Conservation (phyloP, 2,329 filamentous ascomycete species). For the Claviceps cyperi region DNA sequence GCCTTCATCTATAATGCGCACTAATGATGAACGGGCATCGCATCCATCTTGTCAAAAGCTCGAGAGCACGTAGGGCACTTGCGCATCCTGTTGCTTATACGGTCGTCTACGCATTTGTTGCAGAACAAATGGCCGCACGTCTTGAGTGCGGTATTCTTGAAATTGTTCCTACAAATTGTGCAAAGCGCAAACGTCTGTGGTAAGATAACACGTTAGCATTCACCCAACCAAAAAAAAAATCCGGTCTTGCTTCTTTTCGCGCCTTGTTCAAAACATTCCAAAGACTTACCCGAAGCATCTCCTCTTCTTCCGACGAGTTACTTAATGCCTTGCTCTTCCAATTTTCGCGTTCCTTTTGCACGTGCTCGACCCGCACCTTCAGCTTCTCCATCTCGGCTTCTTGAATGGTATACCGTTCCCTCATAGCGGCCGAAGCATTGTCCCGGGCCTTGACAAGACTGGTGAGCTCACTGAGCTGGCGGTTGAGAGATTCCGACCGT, state of each 20-base stretch:
- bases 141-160: constrained; percentile 89
- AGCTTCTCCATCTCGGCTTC: constrained; percentile 70
- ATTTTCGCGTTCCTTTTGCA: constrained; percentile 68
- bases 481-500: constrained; percentile 55
- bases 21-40: constrained; percentile 55
- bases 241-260: neutral
- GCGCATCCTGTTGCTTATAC: constrained; percentile 75
- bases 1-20: neutral
- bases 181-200: constrained; percentile 44
- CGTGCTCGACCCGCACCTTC: constrained; percentile 60
- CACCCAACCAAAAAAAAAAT: neutral
- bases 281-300: constrained; percentile 69
- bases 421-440: constrained; percentile 33
- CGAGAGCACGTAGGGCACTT: constrained; percentile 93
- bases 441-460: constrained; percentile 66
- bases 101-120: constrained; percentile 75
- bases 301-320: constrained; percentile 69
- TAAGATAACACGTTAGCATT: constrained; percentile 10
- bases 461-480: constrained; percentile 64
- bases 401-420: constrained; percentile 43
- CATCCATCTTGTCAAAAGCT: constrained; percentile 80
- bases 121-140: constrained; percentile 94
- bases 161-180: constrained; percentile 80
- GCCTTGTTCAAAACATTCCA: neutral
- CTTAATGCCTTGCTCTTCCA: constrained; percentile 74